These are phyloP conservation scores for Aspergillus ochraceoroseus DNA, from an alignment of 2,329 filamentous ascomycete genomes.

Conservation along the genomic window DNA sequence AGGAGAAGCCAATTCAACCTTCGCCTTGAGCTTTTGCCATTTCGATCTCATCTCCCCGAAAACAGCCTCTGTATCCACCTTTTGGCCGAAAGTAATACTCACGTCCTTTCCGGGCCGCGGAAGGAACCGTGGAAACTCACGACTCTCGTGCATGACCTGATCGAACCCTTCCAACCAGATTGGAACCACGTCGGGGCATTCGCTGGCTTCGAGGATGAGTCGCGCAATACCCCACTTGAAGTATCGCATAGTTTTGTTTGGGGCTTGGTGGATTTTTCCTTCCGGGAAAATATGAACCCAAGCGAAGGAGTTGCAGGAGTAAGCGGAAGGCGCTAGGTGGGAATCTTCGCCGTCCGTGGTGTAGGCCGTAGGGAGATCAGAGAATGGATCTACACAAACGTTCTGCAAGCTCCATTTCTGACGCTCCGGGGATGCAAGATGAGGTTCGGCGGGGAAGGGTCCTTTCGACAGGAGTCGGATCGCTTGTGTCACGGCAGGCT, in stretches of 20 bases:
- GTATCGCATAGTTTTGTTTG: slow-evolving; percentile 75
- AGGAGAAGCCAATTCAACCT: slow-evolving; percentile 46
- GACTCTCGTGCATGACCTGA: slow-evolving; percentile 78
- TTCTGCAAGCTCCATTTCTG: slow-evolving; percentile 40
- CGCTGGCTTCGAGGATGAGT: slow-evolving; percentile 82
- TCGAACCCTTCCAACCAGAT: slow-evolving; percentile 94
- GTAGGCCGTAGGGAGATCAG: slow-evolving; percentile 41
- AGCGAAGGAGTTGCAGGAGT: slow-evolving; percentile 62
- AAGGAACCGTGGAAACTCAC: slow-evolving; percentile 72
- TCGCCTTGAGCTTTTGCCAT: slow-evolving; percentile 65
- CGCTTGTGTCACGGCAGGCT: slow-evolving; percentile 80
- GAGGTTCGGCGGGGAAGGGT: slow-evolving; percentile 50
- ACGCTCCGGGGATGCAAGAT: slow-evolving; percentile 36
- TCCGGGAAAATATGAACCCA: slow-evolving; percentile 98
- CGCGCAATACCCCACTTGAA: slow-evolving; percentile 97
- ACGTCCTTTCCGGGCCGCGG: slow-evolving; percentile 69
- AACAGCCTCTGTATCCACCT: slow-evolving; percentile 64
- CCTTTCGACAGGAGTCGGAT: slow-evolving; percentile 73
- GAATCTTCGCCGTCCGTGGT: slow-evolving; percentile 40
- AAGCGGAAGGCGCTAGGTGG: slow-evolving; percentile 68
- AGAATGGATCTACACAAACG: slow-evolving; percentile 47
- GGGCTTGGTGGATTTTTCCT: slow-evolving; percentile 85
- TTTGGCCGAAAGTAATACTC: slow-evolving; percentile 55
- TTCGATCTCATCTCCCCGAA: slow-evolving; percentile 72
- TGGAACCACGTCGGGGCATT: slow-evolving; percentile 80